Evolutionary conservation across 441 rosid species (phyloP).

Genomic region (Breynia disticha): DNA sequence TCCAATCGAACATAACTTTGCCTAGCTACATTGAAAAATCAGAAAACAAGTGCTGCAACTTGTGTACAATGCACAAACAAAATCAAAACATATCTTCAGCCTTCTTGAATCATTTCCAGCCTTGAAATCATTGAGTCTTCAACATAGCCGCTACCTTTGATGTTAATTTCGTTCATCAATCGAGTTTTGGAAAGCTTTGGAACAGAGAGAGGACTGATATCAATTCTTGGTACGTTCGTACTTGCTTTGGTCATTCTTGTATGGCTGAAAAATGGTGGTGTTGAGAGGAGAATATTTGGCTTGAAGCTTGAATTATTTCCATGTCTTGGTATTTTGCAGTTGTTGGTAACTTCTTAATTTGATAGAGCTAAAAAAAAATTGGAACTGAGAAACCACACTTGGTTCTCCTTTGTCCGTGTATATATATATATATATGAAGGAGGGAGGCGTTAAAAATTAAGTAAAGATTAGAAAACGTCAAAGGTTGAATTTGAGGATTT

Average conservation of each 20-base stretch:
- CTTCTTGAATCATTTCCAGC: too few relatives aligned
- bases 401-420: not conserved
- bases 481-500: conserved; percentile 4
- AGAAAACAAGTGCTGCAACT: too few relatives aligned
- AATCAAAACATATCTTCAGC: too few relatives aligned
- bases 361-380: not conserved
- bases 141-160: conserved; percentile 2
- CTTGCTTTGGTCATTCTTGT: conserved; percentile 5
- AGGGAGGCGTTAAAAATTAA: not conserved
- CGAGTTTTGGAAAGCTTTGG: conserved; percentile 3
- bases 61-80: too few relatives aligned
- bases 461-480: conserved; percentile 10
- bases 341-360: too few relatives aligned
- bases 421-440: conserved; percentile 3
- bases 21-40: too few relatives aligned
- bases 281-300: conserved; percentile 5
- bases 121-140: too few relatives aligned
- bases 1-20: too few relatives aligned
- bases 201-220: too few relatives aligned
- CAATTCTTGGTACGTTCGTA: conserved; percentile 14
- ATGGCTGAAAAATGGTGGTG: conserved; percentile 1
- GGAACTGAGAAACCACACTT: conserved; percentile 3
- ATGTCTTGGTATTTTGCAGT: conserved; percentile 3
- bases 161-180: conserved; percentile 11
- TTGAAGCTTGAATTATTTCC: conserved; percentile 25